Conservation (phyloP, 164 flowering plant genomes). For the Brasenia schreberi region DNA sequence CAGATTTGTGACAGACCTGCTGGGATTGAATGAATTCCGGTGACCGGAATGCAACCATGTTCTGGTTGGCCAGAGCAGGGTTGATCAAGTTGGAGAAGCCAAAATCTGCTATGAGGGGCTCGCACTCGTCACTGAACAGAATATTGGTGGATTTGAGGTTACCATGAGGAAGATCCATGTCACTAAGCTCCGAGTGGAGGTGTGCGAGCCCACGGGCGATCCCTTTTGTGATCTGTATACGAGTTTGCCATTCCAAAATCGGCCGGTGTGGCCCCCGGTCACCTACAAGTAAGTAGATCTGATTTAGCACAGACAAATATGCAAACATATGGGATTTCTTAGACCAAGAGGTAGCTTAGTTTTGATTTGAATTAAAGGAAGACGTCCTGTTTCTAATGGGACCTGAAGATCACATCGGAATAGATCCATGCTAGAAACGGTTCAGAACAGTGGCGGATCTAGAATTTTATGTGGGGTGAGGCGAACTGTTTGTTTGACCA, state of each 20-base stretch:
- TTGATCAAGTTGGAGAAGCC: conserved; percentile 38
- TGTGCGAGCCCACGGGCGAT: conserved; percentile 53
- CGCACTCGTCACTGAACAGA: conserved; percentile 35
- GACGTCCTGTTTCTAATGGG: no score
- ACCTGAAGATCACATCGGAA: no score
- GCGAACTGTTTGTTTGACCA: no score
- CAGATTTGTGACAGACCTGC: conserved; percentile 45
- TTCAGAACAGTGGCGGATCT: no score
- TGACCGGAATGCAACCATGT: conserved; percentile 56
- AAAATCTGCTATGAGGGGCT: conserved; percentile 55
- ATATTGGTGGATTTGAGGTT: conserved; percentile 88
- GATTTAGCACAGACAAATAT: neutral
- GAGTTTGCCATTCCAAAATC: conserved; percentile 54
- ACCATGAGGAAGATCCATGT: conserved; percentile 62
- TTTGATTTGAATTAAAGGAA: no score
- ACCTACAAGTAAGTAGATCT: conserved; percentile 26
- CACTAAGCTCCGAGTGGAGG: conserved; percentile 41
- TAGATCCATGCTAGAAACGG: no score
- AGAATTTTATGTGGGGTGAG: no score
- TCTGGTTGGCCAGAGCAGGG: conserved; percentile 28
- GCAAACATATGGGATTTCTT: no score
- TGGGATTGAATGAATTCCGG: conserved; percentile 44
- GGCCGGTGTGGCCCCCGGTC: conserved; percentile 45
- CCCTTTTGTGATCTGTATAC: conserved; percentile 61
- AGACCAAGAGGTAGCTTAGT: no score